Percentiles rank a stretch among this genome's conserved stretches.
Evolutionary conservation across 768 basidiomycete species (phyloP).

Genomic region (Strobilomyces echinocephalus): DNA sequence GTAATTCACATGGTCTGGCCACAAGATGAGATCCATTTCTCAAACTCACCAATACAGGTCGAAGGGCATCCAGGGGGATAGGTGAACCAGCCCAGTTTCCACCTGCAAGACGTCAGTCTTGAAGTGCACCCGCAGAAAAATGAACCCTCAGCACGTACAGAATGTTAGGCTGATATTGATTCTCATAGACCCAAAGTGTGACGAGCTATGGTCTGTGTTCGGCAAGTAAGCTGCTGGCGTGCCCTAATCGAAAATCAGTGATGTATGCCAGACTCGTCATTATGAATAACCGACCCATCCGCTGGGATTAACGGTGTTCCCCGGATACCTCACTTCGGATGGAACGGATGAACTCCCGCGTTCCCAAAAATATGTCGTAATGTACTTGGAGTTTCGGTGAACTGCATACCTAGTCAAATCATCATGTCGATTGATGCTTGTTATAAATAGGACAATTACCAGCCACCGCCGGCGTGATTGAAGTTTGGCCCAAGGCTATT

Average conservation of each 20-base stretch:
- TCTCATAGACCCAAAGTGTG: constrained; percentile 17
- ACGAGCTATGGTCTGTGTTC: constrained; percentile 8
- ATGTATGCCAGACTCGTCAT: too few species aligned
- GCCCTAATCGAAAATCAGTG: constrained; percentile 5
- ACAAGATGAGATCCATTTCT: constrained; percentile 31
- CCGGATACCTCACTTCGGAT: constrained; percentile 25
- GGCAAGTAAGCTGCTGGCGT: constrained; percentile 16
- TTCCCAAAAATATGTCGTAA: constrained; percentile 40
- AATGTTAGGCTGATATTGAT: constrained; percentile 20
- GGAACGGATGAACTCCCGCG: constrained; percentile 36
- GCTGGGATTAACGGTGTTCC: constrained; percentile 16
- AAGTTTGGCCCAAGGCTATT: constrained; percentile 35
- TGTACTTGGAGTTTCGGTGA: constrained; percentile 25
- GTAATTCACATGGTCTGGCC: constrained; percentile 44
- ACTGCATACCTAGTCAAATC: constrained; percentile 31
- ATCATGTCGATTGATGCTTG: not conserved
- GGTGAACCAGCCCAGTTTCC: constrained; percentile 28
- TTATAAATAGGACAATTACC: constrained; percentile 11
- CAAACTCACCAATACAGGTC: constrained; percentile 23
- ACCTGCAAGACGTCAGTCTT: constrained; percentile 9
- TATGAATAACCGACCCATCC: constrained; percentile 20
- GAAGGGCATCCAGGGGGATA: constrained; percentile 24
- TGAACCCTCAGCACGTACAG: constrained; percentile 9
- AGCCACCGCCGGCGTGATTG: constrained; percentile 37
- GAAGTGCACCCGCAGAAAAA: not conserved